Base-by-base conservation (phyloP, 306 rosid genomes). In the Aeschynomene evenia region DNA sequence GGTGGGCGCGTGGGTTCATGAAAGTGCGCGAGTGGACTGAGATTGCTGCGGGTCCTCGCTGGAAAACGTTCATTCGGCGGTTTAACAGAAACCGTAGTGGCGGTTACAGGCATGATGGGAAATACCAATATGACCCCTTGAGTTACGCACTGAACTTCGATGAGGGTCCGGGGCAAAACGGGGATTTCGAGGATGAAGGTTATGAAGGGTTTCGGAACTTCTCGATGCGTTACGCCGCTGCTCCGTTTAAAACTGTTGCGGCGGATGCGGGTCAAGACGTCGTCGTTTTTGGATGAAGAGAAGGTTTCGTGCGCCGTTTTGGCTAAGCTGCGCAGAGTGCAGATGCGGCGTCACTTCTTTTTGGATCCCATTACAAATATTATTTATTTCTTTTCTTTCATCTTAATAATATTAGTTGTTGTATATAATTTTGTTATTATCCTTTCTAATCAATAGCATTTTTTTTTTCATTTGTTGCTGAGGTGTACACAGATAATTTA, bases 71-170 rank as follows among this genome's bases (percentile, higher is more conserved):
- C 77, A 88, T 94, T 4, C 88, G 97, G 9, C 75, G 96, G 14
- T 88, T 94, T 26, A 94, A 85, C 49, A 42, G 99, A 39, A 88
- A 18, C 81, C 73, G 72, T 5, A 86, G 87, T 11, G 48, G 79
- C 7, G 31, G 65, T 6, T 19, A 53, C 21, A 79, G 85, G 69
- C 88, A 81, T 11, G 70, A n/a, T 21, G 79, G 85, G 34, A 91
- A 83, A 51, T 88, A 88, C 77, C 99, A 94, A 28, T 94, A 94
- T 85, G 99, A 94, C 20, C 87, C 99, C 5, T 68, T 94, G 85
- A 94, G 99, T 65, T 94, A 94, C 82, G 72, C 99, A 1, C 72
- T 91, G 83, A 94, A 94, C 65, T 94, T 94, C 88, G 97, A 94
- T 34, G 95, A 94, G 48, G 98, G 97, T 0, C 77, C 63, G 50